Evolutionary conservation across 768 basidiomycete species (phyloP).

Genomic region (Russula olivacea): DNA sequence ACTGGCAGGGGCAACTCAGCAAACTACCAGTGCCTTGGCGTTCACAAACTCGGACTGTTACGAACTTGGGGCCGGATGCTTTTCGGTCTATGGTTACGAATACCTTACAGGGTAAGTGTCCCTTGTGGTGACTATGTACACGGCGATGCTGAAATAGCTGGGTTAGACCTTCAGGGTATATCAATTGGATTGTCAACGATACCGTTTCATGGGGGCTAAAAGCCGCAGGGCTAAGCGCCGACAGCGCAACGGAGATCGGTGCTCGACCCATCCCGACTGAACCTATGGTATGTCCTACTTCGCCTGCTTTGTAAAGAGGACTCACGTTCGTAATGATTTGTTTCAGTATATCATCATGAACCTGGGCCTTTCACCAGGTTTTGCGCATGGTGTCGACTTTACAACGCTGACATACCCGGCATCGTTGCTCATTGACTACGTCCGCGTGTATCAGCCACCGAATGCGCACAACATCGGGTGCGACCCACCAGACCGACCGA

Average conservation of each 20-base stretch:
- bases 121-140: constrained; percentile 34
- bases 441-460: constrained; percentile 83
- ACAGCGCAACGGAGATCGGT: constrained; percentile 53
- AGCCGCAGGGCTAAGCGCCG: constrained; percentile 59
- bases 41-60: constrained; percentile 67
- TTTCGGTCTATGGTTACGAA: constrained; percentile 76
- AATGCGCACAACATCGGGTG: constrained; percentile 74
- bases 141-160: not conserved
- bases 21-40: constrained; percentile 72
- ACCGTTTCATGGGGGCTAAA: constrained; percentile 69
- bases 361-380: constrained; percentile 79
- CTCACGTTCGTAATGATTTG: not conserved
- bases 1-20: constrained; percentile 43
- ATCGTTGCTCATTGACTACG: constrained; percentile 76
- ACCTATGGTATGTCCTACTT: constrained; percentile 60
- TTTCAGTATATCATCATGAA: constrained; percentile 76
- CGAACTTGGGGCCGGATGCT: constrained; percentile 53
- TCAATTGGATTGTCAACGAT: constrained; percentile 75
- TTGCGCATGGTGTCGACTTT: constrained; percentile 62
- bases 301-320: not conserved
- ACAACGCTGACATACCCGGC: constrained; percentile 63
- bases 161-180: constrained; percentile 40
- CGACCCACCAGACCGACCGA: constrained; percentile 74
- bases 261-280: constrained; percentile 70
- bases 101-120: constrained; percentile 54